Percentiles rank a stretch among this genome's conserved stretches.
These are phyloP conservation scores for Pythium rhizo-oryzae DNA, from an alignment of 352 stramenopile genomes.

Conservation along the genomic window DNA sequence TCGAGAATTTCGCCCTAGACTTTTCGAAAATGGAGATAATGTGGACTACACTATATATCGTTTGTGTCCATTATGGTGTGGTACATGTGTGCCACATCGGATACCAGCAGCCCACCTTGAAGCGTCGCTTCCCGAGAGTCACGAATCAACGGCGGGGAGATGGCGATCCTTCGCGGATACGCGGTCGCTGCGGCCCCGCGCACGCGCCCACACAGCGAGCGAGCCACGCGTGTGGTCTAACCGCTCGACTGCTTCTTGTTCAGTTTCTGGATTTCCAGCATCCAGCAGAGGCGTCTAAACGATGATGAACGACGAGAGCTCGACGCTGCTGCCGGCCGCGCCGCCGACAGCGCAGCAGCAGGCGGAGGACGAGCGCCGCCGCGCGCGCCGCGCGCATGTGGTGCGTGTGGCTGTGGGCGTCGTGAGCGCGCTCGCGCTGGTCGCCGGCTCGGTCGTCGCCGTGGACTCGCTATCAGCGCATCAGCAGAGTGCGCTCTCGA, in stretches of 20 bases:
- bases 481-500: background rate
- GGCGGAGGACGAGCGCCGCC: background rate
- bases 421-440: slow-evolving; percentile 22
- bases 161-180: background rate
- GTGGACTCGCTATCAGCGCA: slow-evolving; percentile 26
- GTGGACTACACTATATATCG: no score
- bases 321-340: slow-evolving; percentile 20
- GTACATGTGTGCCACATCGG: slow-evolving; percentile 1
- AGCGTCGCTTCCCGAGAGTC: slow-evolving; percentile 10
- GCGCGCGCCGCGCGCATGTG: slow-evolving; percentile 9
- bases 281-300: background rate
- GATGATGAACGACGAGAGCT: slow-evolving; percentile 16
- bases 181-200: no score
- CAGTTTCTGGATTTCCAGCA: background rate
- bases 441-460: slow-evolving; percentile 30
- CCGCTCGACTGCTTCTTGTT: background rate
- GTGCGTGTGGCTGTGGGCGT: slow-evolving; percentile 21
- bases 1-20: background rate
- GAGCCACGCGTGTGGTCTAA: background rate
- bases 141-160: slow-evolving; percentile 18
- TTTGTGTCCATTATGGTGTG: background rate
- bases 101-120: background rate
- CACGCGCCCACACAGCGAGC: background rate
- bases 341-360: background rate
- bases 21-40: background rate